These are phyloP conservation scores for Podila clonocystis DNA, from an alignment of 192 early-diverging fungal species.

Conservation along the genomic window DNA sequence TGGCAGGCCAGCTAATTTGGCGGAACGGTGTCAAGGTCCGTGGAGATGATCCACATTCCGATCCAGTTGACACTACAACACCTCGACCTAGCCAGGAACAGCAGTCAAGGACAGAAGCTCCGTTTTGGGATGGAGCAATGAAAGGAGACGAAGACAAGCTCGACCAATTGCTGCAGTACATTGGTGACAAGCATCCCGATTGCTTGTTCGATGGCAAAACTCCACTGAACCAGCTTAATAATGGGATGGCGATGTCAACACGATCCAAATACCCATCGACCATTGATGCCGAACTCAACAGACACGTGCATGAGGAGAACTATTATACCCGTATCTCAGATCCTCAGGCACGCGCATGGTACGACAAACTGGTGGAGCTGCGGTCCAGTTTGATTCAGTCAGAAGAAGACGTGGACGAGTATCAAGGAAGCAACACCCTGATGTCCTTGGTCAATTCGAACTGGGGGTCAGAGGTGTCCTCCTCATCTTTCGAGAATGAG, in stretches of 20 bases:
- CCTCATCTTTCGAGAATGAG: not conserved
- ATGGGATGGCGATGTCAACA: conserved; percentile 48
- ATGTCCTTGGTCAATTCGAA: conserved; percentile 46
- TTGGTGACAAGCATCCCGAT: conserved; percentile 69
- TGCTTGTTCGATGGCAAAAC: conserved; percentile 61
- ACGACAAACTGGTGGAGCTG: conserved; percentile 49
- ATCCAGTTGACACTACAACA: not conserved
- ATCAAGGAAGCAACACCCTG: conserved; percentile 42
- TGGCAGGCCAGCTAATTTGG: conserved; percentile 49
- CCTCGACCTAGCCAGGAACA: not conserved
- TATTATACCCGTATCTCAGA: conserved; percentile 53
- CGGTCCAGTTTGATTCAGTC: conserved; percentile 48
- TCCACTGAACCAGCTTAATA: conserved; percentile 52
- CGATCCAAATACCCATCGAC: conserved; percentile 14
- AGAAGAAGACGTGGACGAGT: conserved; percentile 29
- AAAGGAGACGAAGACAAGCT: conserved; percentile 62
- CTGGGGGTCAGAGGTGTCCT: conserved; percentile 3
- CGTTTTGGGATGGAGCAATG: conserved; percentile 53
- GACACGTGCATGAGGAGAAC: conserved; percentile 59
- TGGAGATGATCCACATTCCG: conserved; percentile 22
- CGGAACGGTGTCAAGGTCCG: conserved; percentile 38
- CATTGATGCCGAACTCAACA: conserved; percentile 55
- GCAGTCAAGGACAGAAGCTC: conserved; percentile 15
- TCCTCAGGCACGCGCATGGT: conserved; percentile 54
- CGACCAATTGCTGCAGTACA: conserved; percentile 62